Evolutionary conservation across 2,329 filamentous ascomycete species (phyloP).

Genomic region (Colletotrichum sp.): DNA sequence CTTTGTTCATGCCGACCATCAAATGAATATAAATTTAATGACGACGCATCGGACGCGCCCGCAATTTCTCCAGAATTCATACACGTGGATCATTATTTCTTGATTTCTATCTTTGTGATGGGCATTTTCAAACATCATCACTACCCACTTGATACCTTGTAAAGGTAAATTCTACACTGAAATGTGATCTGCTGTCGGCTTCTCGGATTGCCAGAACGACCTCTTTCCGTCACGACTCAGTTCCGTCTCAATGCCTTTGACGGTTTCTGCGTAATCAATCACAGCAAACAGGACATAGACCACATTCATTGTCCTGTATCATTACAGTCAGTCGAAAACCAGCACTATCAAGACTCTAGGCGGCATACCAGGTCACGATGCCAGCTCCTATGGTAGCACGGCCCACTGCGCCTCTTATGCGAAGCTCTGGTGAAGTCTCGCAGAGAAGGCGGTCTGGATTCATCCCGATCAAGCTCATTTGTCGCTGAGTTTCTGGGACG

Average conservation of each 20-base stretch:
- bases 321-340: neutral
- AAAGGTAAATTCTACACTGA: neutral
- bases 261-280: neutral
- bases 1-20: neutral
- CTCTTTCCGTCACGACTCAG: neutral
- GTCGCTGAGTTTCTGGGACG: neutral
- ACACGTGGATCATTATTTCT: neutral
- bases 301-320: neutral
- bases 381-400: neutral
- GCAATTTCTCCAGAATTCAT: neutral
- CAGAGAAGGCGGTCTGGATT: neutral
- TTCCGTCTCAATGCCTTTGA: neutral
- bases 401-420: neutral
- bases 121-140: neutral
- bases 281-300: neutral
- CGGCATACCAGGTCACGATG: neutral
- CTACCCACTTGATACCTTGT: neutral
- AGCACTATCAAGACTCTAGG: neutral
- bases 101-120: neutral
- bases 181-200: neutral
- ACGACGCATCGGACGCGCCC: neutral
- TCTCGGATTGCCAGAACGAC: neutral
- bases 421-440: neutral
- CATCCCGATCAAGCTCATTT: neutral
- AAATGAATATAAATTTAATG: neutral